Percentiles rank a stretch among this genome's conserved stretches.
phyloP scores from a whole-genome alignment of 2,329 filamentous ascomycete species.

The Dactylellina leptospora region DNA sequence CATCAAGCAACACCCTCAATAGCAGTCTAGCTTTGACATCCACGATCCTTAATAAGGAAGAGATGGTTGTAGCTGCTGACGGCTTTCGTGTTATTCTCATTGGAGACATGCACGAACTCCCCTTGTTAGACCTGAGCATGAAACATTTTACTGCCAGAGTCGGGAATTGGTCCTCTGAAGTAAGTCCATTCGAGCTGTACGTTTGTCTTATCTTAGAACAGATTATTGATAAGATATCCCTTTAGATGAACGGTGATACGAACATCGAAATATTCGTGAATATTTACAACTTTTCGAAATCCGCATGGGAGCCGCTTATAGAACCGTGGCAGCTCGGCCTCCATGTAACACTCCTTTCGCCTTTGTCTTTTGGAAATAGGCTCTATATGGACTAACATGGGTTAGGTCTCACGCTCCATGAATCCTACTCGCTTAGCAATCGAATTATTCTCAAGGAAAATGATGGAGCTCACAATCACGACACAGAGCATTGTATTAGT shows the following conservation, averaged over 20 bases:
- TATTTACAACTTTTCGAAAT: slow-evolving; percentile 99
- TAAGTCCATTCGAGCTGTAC: slow-evolving; percentile 1
- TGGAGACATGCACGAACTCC: slow-evolving; percentile 93
- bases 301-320: slow-evolving; percentile 93
- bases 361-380: not conserved
- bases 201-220: not conserved
- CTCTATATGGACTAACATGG: not conserved
- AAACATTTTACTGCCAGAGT: slow-evolving; percentile 87
- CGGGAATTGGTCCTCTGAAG: slow-evolving; percentile 78
- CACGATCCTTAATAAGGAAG: slow-evolving; percentile 66
- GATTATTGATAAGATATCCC: slow-evolving; percentile 9
- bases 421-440: slow-evolving; percentile 79
- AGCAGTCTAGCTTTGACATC: slow-evolving; percentile 11
- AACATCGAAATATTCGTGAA: slow-evolving; percentile 95
- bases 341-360: slow-evolving; percentile 71
- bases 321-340: slow-evolving; percentile 97
- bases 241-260: slow-evolving; percentile 81
- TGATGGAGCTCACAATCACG: slow-evolving; percentile 89
- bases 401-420: slow-evolving; percentile 54
- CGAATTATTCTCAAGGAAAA: slow-evolving; percentile 87
- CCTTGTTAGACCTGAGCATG: slow-evolving; percentile 90
- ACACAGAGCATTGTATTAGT: slow-evolving; percentile 91
- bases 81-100: slow-evolving; percentile 93
- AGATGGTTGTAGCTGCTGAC: slow-evolving; percentile 84
- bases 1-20: slow-evolving; percentile 56